These are phyloP conservation scores for Pichia scutulata DNA, from an alignment of 805 yeast species.

Conservation along the genomic window DNA sequence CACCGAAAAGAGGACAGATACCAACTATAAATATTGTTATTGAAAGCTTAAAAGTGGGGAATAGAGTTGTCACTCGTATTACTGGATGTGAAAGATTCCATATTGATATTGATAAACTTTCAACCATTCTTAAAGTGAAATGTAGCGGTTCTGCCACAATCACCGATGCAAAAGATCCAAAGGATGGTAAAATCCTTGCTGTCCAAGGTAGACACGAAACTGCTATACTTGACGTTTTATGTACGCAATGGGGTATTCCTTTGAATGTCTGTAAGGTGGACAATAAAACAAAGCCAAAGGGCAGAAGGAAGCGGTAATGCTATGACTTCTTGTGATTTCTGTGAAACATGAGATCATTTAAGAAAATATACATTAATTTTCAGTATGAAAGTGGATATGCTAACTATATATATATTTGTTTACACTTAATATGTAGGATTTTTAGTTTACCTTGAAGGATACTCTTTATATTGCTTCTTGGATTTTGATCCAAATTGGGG, in stretches of 20 bases:
- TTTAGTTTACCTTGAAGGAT: no score
- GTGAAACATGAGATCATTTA: no score
- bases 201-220: constrained; percentile 90
- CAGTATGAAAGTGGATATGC: no score
- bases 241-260: constrained; percentile 53
- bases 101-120: constrained; percentile 56
- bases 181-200: constrained; percentile 54
- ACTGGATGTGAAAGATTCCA: constrained; percentile 60
- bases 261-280: constrained; percentile 42
- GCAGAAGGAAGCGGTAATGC: background rate
- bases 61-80: constrained; percentile 71
- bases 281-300: constrained; percentile 46
- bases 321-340: background rate
- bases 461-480: no score
- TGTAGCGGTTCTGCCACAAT: constrained; percentile 89
- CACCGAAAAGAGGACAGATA: constrained; percentile 52
- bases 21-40: constrained; percentile 59
- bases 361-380: no score
- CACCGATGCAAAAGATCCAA: constrained; percentile 44
- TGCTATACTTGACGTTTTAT: constrained; percentile 49
- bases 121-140: constrained; percentile 61
- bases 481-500: no score
- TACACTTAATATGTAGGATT: no score
- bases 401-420: no score
- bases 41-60: constrained; percentile 72